These are phyloP conservation scores for Aspergillus quadrilineatus DNA, from an alignment of 2,329 filamentous ascomycete genomes.

Conservation along the genomic window DNA sequence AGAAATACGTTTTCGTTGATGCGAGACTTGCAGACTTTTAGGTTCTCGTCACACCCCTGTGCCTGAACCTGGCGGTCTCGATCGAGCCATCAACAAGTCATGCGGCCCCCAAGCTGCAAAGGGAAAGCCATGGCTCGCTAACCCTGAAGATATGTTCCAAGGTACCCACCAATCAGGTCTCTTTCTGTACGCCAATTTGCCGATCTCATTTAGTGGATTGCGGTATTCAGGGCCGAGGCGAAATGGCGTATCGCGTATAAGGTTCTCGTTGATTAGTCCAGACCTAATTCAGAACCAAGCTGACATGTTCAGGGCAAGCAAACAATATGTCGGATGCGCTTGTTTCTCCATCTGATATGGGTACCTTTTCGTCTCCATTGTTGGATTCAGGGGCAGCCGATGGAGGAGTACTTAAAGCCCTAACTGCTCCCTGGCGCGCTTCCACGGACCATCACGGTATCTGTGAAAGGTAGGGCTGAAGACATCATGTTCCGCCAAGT, in stretches of 20 bases:
- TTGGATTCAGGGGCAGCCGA: not conserved
- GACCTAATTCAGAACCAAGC: not conserved
- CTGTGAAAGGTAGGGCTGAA: not conserved
- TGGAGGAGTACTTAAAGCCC: not conserved
- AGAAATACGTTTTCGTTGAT: no score
- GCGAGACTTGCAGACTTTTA: no score
- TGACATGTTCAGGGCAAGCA: not conserved
- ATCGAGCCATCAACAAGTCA: no score
- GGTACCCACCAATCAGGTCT: not conserved
- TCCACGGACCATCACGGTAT: not conserved
- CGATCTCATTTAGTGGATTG: not conserved
- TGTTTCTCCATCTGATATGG: not conserved
- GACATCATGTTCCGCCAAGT: not conserved
- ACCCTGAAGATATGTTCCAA: not conserved
- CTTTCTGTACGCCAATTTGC: not conserved
- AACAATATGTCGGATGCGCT: not conserved
- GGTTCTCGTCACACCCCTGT: no score
- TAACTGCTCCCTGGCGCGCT: not conserved
- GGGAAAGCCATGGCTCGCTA: no score
- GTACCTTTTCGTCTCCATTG: not conserved
- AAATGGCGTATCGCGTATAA: not conserved
- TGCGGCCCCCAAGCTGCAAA: no score
- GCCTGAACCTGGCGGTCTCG: no score
- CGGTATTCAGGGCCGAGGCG: not conserved
- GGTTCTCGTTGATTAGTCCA: not conserved